Base-by-base conservation (phyloP, 2,329 filamentous ascomycete species). In the Aspergillus felis region DNA sequence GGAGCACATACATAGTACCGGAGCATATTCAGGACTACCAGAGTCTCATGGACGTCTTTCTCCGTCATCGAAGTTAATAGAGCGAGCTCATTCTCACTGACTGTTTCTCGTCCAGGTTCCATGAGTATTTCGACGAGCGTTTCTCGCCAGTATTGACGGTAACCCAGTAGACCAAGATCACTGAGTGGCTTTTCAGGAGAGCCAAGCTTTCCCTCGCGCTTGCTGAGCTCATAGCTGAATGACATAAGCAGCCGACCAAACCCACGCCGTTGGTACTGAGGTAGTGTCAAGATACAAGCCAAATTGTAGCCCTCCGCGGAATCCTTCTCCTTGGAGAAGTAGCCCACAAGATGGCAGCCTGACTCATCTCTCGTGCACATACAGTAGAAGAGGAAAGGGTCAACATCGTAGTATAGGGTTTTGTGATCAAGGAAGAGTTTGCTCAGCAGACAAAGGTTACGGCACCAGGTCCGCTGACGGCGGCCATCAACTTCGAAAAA, bases 371-470 rank as follows among this genome's bases (percentile, higher is more conserved):
- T 93, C 67, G 96, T 94, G 63, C 92, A 96, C 78, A 97, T 90
- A 66, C 97, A 92, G 72, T 97, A 97, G 78, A 97, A 97, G 6
- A 97, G 76, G 72, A 97, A 97, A 0, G 93, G 94, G 65, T 97
- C 93, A 1, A 97, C 93, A 68, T 97, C 93, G 76, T 97, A 97
- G 78, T 97, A 97, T 3, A 97, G 82, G 0, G 94, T 99, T 74
- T 99, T 99, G 55, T 95, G 97, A 24, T 95, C 94, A n/a, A 99
- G 82, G 73, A 99, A 99, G 24, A 99, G 82, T 76, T 99, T 99
- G 54, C 92, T 94, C 47, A 99, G 82, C 14, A 99, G 84, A 75
- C 94, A 99, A 32, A 99, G 84, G 66, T 99, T 99, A 68, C 97
- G 94, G 71, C 94, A 99, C 78, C 97, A 99, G n/a, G 96, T 91